A percentile compares a stretch with the other conserved stretches of the same genome.
These are phyloP conservation scores for Termitomyces sp. DNA, from an alignment of 768 basidiomycete genomes.

Conservation along the genomic window DNA sequence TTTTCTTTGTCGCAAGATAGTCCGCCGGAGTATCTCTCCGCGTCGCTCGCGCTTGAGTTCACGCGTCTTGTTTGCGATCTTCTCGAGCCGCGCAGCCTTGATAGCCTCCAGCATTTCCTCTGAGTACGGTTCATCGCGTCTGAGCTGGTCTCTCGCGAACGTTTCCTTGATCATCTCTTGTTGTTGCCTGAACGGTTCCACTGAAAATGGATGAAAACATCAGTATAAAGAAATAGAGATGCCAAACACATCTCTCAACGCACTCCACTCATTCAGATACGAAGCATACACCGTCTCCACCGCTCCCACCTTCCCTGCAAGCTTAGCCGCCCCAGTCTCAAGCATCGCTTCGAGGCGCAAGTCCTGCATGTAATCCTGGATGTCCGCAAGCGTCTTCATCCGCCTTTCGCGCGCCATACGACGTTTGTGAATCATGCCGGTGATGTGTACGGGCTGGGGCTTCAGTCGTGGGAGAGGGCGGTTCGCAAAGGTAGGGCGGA, in stretches of 20 bases:
- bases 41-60: conserved; percentile 56
- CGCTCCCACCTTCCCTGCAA: not conserved
- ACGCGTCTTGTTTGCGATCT: conserved; percentile 61
- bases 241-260: conserved; percentile 15
- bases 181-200: conserved; percentile 29
- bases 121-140: conserved; percentile 40
- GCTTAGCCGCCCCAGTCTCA: conserved; percentile 25
- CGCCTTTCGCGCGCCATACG: conserved; percentile 37
- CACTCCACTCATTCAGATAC: conserved; percentile 35
- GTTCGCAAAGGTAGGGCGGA: conserved; percentile 63
- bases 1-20: conserved; percentile 41
- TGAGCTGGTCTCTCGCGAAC: conserved; percentile 36
- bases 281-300: conserved; percentile 10
- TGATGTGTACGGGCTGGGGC: conserved; percentile 73
- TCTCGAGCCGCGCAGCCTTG: conserved; percentile 54
- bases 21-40: conserved; percentile 55
- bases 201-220: conserved; percentile 21
- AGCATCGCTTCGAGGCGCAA: conserved; percentile 31
- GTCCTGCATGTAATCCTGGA: conserved; percentile 28
- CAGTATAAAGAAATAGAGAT: not conserved
- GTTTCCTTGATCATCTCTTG: conserved; percentile 26
- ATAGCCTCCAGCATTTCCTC: conserved; percentile 45
- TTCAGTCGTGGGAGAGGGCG: conserved; percentile 74
- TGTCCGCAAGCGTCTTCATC: conserved; percentile 25
- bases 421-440: conserved; percentile 61